These are phyloP conservation scores for Paraleonurus japonicus DNA, from an alignment of 257 asterid species.

Conservation along the genomic window DNA sequence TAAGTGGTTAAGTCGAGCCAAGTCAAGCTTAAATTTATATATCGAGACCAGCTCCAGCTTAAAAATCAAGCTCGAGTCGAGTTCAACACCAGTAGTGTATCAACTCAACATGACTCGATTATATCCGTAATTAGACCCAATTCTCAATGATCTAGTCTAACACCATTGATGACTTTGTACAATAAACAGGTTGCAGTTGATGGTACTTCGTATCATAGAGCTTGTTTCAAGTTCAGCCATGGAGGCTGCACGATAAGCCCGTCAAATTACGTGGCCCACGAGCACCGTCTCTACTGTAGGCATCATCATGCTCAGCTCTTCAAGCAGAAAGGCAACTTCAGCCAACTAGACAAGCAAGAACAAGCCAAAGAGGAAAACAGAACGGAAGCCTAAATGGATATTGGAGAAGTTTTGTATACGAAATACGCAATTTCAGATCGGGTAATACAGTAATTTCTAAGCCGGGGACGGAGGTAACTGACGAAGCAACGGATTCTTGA, in stretches of 20 bases:
- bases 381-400: conserved; percentile 21
- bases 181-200: conserved; percentile 67
- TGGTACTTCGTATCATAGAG: conserved; percentile 67
- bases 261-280: conserved; percentile 77
- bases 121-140: neutral
- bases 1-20: neutral
- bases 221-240: conserved; percentile 81
- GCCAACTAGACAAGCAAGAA: conserved; percentile 53
- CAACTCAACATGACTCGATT: neutral
- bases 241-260: conserved; percentile 89
- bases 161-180: neutral
- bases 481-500: neutral
- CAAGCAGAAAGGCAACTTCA: conserved; percentile 84
- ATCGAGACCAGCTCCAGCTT: neutral
- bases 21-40: neutral
- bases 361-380: conserved; percentile 39
- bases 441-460: neutral
- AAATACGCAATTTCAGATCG: neutral
- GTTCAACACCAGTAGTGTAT: neutral
- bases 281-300: conserved; percentile 73
- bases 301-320: conserved; percentile 85
- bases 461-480: neutral
- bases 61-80: neutral
- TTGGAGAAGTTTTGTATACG: neutral
- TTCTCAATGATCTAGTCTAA: neutral